Percentiles rank a stretch among this genome's conserved stretches.
Evolutionary conservation across 2,329 filamentous ascomycete species (phyloP).

Genomic region (Anisogramma anomala): DNA sequence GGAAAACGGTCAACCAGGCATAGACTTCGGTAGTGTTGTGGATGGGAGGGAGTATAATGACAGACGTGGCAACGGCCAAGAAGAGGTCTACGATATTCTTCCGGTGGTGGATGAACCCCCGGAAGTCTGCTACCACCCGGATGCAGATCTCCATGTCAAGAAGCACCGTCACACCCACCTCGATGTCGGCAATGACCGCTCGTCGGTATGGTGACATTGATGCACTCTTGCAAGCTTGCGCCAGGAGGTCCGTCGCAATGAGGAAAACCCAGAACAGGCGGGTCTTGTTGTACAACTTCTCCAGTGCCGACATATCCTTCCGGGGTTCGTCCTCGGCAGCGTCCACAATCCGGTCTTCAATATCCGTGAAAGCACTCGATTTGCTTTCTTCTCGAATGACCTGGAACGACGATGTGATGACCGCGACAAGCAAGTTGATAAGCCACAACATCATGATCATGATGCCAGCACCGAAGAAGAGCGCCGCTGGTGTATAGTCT

Average conservation of each 20-base stretch:
- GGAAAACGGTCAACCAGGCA: conserved; percentile 82
- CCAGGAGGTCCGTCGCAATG: conserved; percentile 70
- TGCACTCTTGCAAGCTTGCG: conserved; percentile 66
- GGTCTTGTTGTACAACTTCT: conserved; percentile 63
- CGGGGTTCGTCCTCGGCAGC: conserved; percentile 29
- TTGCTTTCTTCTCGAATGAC: conserved; percentile 95
- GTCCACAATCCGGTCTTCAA: conserved; percentile 40
- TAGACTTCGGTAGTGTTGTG: conserved; percentile 61
- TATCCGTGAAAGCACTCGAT: conserved; percentile 79
- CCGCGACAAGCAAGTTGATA: conserved; percentile 85
- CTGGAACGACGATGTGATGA: conserved; percentile 97
- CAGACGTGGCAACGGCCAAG: conserved; percentile 67
- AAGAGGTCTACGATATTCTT: conserved; percentile 71
- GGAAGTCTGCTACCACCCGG: conserved; percentile 69
- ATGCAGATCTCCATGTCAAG: conserved; percentile 74
- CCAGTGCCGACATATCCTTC: conserved; percentile 40
- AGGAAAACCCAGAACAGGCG: conserved; percentile 66
- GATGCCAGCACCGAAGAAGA: conserved; percentile 65
- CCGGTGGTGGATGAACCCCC: conserved; percentile 61
- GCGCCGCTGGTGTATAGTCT: conserved; percentile 74
- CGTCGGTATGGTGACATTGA: conserved; percentile 53
- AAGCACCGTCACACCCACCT: conserved; percentile 64
- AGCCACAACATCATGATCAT: conserved; percentile 95
- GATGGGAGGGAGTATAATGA: conserved; percentile 79
- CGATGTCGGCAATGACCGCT: conserved; percentile 57